phyloP scores from a whole-genome alignment of 2,329 filamentous ascomycete species.

The Pseudophaeomoniella oleicola region DNA sequence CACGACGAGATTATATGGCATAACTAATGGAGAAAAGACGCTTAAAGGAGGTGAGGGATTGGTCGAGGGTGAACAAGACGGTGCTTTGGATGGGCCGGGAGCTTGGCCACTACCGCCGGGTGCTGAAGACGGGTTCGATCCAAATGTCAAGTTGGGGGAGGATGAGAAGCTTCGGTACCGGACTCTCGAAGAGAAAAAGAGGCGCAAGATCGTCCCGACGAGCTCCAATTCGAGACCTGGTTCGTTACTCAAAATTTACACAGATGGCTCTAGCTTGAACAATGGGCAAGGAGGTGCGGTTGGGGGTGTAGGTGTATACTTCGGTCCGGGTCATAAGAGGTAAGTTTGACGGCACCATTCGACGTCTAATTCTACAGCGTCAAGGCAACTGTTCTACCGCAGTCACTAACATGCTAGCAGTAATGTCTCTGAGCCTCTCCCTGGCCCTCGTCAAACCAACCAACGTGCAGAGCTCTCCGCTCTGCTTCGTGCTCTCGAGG shows the following conservation, averaged over 20 bases:
- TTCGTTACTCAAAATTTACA: constrained; percentile 44
- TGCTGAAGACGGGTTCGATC: constrained; percentile 48
- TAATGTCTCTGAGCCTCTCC: constrained; percentile 62
- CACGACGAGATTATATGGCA: constrained; percentile 20
- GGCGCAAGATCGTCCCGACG: constrained; percentile 28
- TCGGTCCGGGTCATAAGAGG: constrained; percentile 43
- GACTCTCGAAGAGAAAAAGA: constrained; percentile 32
- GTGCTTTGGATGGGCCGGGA: neutral
- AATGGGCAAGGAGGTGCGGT: constrained; percentile 42
- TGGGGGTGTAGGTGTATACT: constrained; percentile 50
- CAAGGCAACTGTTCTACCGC: too few species aligned
- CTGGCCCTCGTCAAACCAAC: constrained; percentile 70
- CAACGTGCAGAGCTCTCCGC: constrained; percentile 91
- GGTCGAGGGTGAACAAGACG: constrained; percentile 38
- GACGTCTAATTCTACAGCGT: constrained; percentile 5
- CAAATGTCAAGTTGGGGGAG: constrained; percentile 38
- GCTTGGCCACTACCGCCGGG: constrained; percentile 29
- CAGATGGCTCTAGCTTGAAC: constrained; percentile 45
- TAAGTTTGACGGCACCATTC: constrained; percentile 18
- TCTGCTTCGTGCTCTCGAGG: constrained; percentile 68
- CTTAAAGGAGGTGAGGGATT: constrained; percentile 28
- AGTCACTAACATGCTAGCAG: constrained; percentile 23
- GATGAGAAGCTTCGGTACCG: constrained; percentile 43
- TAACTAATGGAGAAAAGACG: constrained; percentile 24
- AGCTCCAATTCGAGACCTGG: constrained; percentile 29